A percentile compares a stretch with the other conserved stretches of the same genome.
phyloP scores from a whole-genome alignment of 148 eudicot species.

The Bassia scoparia region DNA sequence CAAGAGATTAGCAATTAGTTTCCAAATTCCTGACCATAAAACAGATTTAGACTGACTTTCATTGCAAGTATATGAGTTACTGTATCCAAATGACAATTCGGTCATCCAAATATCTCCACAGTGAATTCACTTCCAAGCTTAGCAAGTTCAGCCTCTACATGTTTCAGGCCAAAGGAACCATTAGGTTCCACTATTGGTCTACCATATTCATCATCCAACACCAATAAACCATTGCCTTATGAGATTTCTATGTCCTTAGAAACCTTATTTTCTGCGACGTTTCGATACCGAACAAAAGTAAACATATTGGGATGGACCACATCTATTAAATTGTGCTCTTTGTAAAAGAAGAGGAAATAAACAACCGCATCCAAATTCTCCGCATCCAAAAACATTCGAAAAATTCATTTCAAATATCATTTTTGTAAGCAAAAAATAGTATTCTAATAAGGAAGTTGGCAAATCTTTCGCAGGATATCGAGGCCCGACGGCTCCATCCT shows the following conservation, averaged over 20 bases:
- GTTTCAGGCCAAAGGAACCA: background rate
- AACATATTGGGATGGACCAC: conserved; percentile 18
- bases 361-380: no score
- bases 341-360: background rate
- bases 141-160: conserved; percentile 59
- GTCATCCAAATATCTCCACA: conserved; percentile 86
- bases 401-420: no score
- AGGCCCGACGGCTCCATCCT: no score
- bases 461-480: no score
- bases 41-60: background rate
- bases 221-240: background rate
- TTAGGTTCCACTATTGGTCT: conserved; percentile 12
- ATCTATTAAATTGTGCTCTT: background rate
- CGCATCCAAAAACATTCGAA: no score
- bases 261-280: background rate
- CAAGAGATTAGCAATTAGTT: conserved; percentile 3
- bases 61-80: conserved; percentile 24
- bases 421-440: no score
- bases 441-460: no score
- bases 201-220: background rate
- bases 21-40: background rate
- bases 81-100: conserved; percentile 71
- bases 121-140: conserved; percentile 77
- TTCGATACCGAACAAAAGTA: background rate
- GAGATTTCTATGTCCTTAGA: background rate